These are phyloP conservation scores for Wallacemonas sp. DNA, from an alignment of 208 protist genomes.

Conservation along the genomic window DNA sequence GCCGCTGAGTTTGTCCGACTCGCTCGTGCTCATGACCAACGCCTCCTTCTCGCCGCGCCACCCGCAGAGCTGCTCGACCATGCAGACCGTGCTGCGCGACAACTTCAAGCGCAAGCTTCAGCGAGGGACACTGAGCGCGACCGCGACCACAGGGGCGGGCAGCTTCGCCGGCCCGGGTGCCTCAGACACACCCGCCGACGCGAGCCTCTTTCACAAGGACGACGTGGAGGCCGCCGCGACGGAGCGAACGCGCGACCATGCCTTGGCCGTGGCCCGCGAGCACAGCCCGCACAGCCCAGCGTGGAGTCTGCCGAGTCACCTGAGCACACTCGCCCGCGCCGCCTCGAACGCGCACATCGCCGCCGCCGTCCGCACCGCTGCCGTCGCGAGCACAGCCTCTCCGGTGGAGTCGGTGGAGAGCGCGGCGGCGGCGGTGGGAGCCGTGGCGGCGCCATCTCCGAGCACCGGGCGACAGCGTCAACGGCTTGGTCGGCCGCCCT, in stretches of 20 bases:
- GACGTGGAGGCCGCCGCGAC: background rate
- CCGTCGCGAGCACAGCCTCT: background rate
- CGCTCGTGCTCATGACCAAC: conserved; percentile 10
- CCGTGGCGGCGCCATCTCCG: background rate
- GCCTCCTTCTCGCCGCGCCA: conserved; percentile 9
- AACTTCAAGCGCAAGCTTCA: conserved; percentile 20
- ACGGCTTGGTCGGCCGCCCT: background rate
- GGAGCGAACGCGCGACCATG: background rate
- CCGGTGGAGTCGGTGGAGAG: background rate
- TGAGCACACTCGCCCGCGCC: background rate
- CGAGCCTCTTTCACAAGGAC: background rate
- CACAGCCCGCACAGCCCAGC: conserved; percentile 2
- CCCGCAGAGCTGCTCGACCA: conserved; percentile 7
- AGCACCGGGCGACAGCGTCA: background rate
- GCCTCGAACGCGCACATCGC: background rate
- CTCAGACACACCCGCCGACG: background rate
- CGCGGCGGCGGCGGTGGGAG: background rate
- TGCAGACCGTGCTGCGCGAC: conserved; percentile 9
- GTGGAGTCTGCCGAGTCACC: conserved; percentile 3
- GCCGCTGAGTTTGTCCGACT: background rate
- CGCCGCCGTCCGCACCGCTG: conserved; percentile 3
- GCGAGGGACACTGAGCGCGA: background rate
- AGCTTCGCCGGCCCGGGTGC: too few relatives aligned
- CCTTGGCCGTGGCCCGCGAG: background rate
- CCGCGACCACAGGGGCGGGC: background rate